These are phyloP conservation scores for Penicillium diatomitis DNA, from an alignment of 495 filamentous ascomycete genomes.

Conservation along the genomic window DNA sequence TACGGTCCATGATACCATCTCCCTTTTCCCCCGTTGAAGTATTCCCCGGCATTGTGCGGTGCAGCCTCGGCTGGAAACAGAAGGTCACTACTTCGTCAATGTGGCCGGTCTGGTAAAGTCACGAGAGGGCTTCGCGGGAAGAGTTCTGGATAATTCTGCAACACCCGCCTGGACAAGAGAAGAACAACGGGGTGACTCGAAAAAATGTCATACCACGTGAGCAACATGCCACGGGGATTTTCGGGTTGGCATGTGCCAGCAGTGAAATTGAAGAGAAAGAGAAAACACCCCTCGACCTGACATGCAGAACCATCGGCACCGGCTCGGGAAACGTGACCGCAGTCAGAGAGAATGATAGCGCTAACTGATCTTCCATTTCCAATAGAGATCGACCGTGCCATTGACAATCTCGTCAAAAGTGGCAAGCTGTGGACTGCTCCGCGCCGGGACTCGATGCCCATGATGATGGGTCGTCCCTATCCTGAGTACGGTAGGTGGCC, in stretches of 20 bases:
- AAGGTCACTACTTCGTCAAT: too few relatives aligned
- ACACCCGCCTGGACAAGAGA: background rate
- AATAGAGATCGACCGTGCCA: conserved; percentile 91
- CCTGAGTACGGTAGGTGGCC: conserved; percentile 46
- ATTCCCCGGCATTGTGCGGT: background rate
- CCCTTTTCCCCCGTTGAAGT: background rate
- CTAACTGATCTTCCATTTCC: background rate
- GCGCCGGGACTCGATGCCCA: conserved; percentile 80
- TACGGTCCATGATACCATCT: conserved; percentile 33
- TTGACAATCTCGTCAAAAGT: conserved; percentile 92
- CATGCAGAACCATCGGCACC: too few relatives aligned
- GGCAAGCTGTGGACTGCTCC: conserved; percentile 79
- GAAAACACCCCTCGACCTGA: too few relatives aligned
- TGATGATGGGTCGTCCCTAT: conserved; percentile 55
- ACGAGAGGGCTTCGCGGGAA: too few relatives aligned
- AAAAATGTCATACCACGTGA: too few relatives aligned
- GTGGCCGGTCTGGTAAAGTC: too few relatives aligned
- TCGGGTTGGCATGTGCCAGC: too few relatives aligned
- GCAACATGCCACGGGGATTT: too few relatives aligned
- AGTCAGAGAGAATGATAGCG: too few relatives aligned
- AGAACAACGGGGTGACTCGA: background rate
- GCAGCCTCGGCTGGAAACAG: background rate
- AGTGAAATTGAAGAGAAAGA: too few relatives aligned
- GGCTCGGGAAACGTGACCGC: too few relatives aligned
- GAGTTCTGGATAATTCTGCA: background rate